These are phyloP conservation scores for Neurospora cerealis DNA, from an alignment of 495 filamentous ascomycete genomes.

Conservation along the genomic window DNA sequence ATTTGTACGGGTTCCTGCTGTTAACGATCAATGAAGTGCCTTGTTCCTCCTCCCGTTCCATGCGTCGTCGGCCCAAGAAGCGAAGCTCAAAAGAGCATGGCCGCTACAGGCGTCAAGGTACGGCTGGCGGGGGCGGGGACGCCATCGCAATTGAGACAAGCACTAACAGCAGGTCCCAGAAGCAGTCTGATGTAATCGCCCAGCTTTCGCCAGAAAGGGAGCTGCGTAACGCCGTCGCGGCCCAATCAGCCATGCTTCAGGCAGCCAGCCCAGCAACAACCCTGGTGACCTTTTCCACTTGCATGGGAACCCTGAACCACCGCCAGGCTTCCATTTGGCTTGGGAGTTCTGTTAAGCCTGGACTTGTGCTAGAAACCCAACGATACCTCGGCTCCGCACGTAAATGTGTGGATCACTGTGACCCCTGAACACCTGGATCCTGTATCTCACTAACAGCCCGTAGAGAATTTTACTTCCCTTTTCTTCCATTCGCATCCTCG, in stretches of 20 bases:
- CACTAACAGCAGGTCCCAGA: not conserved
- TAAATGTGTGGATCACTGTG: not conserved
- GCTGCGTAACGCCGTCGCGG: constrained; percentile 19
- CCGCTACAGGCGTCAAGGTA: not conserved
- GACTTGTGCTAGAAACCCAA: not conserved
- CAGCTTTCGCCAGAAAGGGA: constrained; percentile 3
- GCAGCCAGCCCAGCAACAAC: constrained; percentile 7
- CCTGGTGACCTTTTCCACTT: not conserved
- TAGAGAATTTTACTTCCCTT: constrained; percentile 9
- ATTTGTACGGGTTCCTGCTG: not conserved
- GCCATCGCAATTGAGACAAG: not conserved
- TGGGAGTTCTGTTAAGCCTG: not conserved
- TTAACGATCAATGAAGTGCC: not conserved
- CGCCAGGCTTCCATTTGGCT: not conserved
- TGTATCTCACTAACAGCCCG: constrained; percentile 8
- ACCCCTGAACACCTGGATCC: not conserved
- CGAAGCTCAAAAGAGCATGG: not conserved
- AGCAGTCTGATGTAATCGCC: constrained; percentile 16
- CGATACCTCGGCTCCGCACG: not conserved
- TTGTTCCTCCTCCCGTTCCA: not conserved
- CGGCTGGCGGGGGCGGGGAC: not conserved
- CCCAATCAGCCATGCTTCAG: constrained; percentile 24
- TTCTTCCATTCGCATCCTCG: constrained; percentile 8
- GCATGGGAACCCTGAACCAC: not conserved
- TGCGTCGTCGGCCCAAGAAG: not conserved